Conservation (phyloP, 2,329 filamentous ascomycete species). For the Daldinia sp. region DNA sequence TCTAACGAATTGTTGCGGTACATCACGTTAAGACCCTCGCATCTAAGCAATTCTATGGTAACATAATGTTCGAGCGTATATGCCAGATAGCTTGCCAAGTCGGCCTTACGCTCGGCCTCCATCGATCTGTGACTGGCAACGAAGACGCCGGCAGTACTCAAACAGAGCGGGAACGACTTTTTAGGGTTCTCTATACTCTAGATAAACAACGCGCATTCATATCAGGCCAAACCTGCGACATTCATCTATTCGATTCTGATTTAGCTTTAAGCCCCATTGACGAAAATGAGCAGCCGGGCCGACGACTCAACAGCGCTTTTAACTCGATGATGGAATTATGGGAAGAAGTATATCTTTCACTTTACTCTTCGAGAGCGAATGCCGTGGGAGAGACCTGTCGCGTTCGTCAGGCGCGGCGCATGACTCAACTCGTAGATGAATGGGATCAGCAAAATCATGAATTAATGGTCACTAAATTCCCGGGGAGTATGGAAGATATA, state of each 20-base stretch:
- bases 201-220: slow-evolving; percentile 38
- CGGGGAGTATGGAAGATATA: slow-evolving; percentile 2
- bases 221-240: slow-evolving; percentile 34
- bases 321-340: slow-evolving; percentile 35
- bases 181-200: slow-evolving; percentile 35
- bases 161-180: slow-evolving; percentile 23
- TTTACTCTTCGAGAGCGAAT: slow-evolving; percentile 26
- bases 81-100: slow-evolving; percentile 36
- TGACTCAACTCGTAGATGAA: slow-evolving; percentile 14
- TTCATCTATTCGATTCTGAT: slow-evolving; percentile 36
- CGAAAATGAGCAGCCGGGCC: neutral
- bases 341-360: slow-evolving; percentile 37
- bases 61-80: slow-evolving; percentile 28
- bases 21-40: slow-evolving; percentile 19
- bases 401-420: slow-evolving; percentile 13
- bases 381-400: slow-evolving; percentile 7
- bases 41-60: slow-evolving; percentile 34
- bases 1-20: neutral
- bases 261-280: slow-evolving; percentile 5
- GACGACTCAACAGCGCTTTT: slow-evolving; percentile 24
- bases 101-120: slow-evolving; percentile 33
- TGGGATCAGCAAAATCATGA: slow-evolving; percentile 22
- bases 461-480: neutral
- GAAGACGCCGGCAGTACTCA: neutral
- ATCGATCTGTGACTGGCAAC: slow-evolving; percentile 13